Evolutionary conservation across 768 basidiomycete genomes (phyloP).

Genomic region (Amyloporia xantha): DNA sequence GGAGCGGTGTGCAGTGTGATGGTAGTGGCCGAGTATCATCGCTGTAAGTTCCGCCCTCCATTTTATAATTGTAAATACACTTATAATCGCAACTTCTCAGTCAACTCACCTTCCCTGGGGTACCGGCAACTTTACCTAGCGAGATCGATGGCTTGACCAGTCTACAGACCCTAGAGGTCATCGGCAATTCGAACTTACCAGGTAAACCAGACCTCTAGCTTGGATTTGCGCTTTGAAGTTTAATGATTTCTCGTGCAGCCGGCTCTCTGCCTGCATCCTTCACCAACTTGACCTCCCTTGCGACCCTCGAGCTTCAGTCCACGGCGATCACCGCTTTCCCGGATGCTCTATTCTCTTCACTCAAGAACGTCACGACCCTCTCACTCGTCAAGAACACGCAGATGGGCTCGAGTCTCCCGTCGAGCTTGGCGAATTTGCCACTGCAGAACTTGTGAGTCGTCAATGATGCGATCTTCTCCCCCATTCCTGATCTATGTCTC

Average conservation of each 20-base stretch:
- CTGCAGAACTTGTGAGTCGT: constrained; percentile 33
- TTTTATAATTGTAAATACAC: too few species aligned
- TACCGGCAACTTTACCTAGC: constrained; percentile 38
- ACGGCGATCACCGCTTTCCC: constrained; percentile 33
- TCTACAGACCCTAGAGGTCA: constrained; percentile 31
- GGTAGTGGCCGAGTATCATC: constrained; percentile 32
- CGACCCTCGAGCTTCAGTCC: constrained; percentile 34
- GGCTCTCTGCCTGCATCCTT: constrained; percentile 37
- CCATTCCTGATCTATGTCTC: not conserved
- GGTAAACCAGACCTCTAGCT: constrained; percentile 22
- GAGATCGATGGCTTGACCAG: constrained; percentile 35
- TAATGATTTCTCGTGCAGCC: constrained; percentile 20
- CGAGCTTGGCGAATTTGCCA: constrained; percentile 25
- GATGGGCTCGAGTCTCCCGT: constrained; percentile 33
- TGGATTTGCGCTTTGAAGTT: not conserved
- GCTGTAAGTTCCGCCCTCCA: constrained; percentile 40
- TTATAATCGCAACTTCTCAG: constrained; percentile 16
- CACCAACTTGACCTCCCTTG: constrained; percentile 29
- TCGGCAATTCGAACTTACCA: constrained; percentile 37
- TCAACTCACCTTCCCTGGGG: constrained; percentile 38
- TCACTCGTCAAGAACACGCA: constrained; percentile 34
- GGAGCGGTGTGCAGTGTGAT: constrained; percentile 41
- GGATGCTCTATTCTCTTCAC: constrained; percentile 26
- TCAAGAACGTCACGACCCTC: constrained; percentile 29
- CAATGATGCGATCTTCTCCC: not conserved